These are phyloP conservation scores for Colletotrichum viniferum DNA, from an alignment of 2,329 filamentous ascomycete species.

Conservation along the genomic window DNA sequence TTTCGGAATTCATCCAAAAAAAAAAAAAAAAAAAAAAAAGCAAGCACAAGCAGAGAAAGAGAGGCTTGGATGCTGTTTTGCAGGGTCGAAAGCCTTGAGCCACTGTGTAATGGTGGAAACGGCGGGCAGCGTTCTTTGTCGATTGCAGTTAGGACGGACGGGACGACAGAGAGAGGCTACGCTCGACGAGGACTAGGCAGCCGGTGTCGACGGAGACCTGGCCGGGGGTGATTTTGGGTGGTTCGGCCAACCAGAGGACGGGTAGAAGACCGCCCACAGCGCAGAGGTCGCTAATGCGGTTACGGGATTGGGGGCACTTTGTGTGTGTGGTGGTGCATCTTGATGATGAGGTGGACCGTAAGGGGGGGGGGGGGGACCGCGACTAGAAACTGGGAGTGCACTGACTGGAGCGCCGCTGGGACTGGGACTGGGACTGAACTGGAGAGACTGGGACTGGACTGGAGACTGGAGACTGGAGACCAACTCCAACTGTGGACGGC, in stretches of 20 bases:
- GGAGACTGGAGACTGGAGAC: background rate
- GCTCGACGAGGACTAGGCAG: background rate
- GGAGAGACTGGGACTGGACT: background rate
- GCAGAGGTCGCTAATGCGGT: conserved; percentile 1
- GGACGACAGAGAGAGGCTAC: background rate
- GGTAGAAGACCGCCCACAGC: conserved; percentile 2
- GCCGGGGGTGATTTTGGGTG: background rate
- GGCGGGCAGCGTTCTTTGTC: background rate
- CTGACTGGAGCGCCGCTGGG: background rate
- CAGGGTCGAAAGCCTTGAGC: background rate
- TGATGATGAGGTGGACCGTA: background rate
- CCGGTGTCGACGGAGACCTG: background rate
- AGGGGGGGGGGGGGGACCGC: background rate
- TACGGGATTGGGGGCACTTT: background rate
- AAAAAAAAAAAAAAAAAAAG: background rate
- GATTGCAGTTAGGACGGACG: background rate
- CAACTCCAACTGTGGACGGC: background rate
- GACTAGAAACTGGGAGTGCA: background rate
- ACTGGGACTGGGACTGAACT: background rate
- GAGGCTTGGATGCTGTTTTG: background rate
- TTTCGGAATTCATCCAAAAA: background rate
- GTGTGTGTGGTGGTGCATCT: background rate
- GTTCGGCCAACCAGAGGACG: conserved; percentile 9
- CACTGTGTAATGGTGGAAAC: conserved; percentile 1
- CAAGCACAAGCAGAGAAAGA: background rate